Base-by-base conservation (phyloP, 441 rosid species). In the Populus hybrid region DNA sequence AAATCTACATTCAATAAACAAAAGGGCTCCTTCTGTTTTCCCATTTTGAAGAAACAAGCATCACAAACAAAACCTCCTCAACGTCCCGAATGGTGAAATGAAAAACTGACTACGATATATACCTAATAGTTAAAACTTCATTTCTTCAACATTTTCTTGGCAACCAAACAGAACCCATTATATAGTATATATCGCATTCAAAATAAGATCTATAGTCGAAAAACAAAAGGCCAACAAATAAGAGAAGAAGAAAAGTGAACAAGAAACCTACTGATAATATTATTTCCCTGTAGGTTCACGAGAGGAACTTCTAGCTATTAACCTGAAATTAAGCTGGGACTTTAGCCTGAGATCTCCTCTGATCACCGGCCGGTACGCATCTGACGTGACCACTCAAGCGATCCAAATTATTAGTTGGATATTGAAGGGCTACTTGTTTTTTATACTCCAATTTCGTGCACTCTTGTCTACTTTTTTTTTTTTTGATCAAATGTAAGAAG, bases 1-100 rank as follows among this genome's bases (percentile, higher is more conserved):
- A 40, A 40, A 40, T 40, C 50, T 40, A 40, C 50, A 40, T 40
- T 11, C 50, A 40, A 10, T 40, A 10, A 40, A 40, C 5, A 2
- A 40, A 40, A 10, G 46, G 46, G 12, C 14, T 40, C 46, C 46
- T 10, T 0, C 38, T 35, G 2, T 40, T 40, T 40, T 40, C 46
- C 46, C 14, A 40, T 40, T 34, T 10, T 40, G 46, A 40, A 40
- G 46, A 40, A 40, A 38, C 46, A 40, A 9, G 46, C 46, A 40
- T 40, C 46, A 40, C 46, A 40, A 40, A 10, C 46, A 40, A 40
- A 40, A 40, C 85, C 3, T 87, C 91, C 93, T 91, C 88, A 65
- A 8, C 30, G 16, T 42, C 36, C 2, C 35, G 30, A 46, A 5
- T 67, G 32, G 57, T 32, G 65, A 34, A 75, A 30, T 63, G 70